Evolutionary conservation across 2,329 filamentous ascomycete species (phyloP), one percentile per base, ranked within the genome.

Genomic region (Calonectria henricotiae): DNA sequence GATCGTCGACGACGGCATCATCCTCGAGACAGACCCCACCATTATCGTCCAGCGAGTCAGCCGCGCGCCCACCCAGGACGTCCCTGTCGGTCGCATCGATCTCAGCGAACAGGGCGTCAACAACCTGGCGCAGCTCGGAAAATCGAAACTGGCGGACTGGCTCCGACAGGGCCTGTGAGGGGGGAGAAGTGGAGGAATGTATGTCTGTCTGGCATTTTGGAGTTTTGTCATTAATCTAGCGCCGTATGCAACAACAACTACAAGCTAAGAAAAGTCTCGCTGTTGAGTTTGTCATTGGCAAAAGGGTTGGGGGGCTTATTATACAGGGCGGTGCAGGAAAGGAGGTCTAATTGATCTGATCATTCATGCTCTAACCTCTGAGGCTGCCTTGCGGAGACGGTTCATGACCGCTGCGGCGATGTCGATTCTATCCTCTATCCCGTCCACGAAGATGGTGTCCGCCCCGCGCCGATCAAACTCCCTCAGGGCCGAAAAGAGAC

Each of bases 21-120:
- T 99, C 77, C 90, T 99, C 71, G 96, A 99, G 86, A 98, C 96
- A 0, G 96, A 99, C 82, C 95, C 96, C 1, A 96, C 96, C 73
- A 93, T 98, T 79, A 94, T 99, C 75, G 93, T 96, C 60, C 95
- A 95, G 81, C 89, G 96, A 76, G 96, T 98, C 79, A 98, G 94
- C 88, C 92, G 93, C 83, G 95, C 96, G 46, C 96, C 96, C 11
- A 91, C 92, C 47, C 93, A 97, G 79, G 96, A 99, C 85, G 92
- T 95, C 77, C 94, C 95, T 80, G 90, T 98, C 83, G 94, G 96
- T 87, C 94, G 93, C 80, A 96, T 98, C 83, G 96, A 98, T 82
- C 90, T 98, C 67, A 97, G 94, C 79, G 96, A 98, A 84, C 95
- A 98, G 84, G 96, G 96, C 62, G 90, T 98, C 82, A 91, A 98